Evolutionary conservation across 2,329 filamentous ascomycete genomes (phyloP).

Genomic region (Beauveria varroae): DNA sequence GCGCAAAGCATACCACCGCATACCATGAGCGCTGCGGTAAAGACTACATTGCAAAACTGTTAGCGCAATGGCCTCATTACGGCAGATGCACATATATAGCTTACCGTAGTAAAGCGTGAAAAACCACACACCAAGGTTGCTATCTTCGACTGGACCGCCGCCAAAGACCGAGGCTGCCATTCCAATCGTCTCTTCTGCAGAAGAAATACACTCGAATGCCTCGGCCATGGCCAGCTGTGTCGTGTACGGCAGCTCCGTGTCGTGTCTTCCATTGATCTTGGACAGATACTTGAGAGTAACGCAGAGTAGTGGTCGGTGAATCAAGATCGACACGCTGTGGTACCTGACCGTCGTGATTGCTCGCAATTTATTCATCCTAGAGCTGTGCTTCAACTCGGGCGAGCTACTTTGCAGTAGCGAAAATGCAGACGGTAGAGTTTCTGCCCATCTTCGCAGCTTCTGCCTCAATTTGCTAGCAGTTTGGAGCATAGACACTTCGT

Average conservation of each 20-base stretch:
- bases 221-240: slow-evolving; percentile 16
- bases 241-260: slow-evolving; percentile 14
- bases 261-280: background rate
- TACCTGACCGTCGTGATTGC: slow-evolving; percentile 31
- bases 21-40: slow-evolving; percentile 8
- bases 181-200: slow-evolving; percentile 18
- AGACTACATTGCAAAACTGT: background rate
- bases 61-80: background rate
- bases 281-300: slow-evolving; percentile 6
- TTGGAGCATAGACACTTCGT: slow-evolving; percentile 10
- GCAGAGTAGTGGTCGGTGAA: slow-evolving; percentile 22
- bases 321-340: slow-evolving; percentile 25
- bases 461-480: slow-evolving; percentile 2
- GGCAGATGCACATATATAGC: background rate
- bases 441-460: slow-evolving; percentile 30
- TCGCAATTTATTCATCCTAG: slow-evolving; percentile 25
- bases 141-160: slow-evolving; percentile 2
- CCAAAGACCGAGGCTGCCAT: slow-evolving; percentile 15
- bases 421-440: slow-evolving; percentile 23
- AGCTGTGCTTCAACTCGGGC: slow-evolving; percentile 12
- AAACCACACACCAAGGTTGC: slow-evolving; percentile 24
- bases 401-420: slow-evolving; percentile 19
- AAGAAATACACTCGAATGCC: slow-evolving; percentile 16
- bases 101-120: slow-evolving; percentile 25
- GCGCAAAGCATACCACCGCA: slow-evolving; percentile 8